phyloP scores from a whole-genome alignment of 176 grass and related monocot species.

The Musa schizocarpa region DNA sequence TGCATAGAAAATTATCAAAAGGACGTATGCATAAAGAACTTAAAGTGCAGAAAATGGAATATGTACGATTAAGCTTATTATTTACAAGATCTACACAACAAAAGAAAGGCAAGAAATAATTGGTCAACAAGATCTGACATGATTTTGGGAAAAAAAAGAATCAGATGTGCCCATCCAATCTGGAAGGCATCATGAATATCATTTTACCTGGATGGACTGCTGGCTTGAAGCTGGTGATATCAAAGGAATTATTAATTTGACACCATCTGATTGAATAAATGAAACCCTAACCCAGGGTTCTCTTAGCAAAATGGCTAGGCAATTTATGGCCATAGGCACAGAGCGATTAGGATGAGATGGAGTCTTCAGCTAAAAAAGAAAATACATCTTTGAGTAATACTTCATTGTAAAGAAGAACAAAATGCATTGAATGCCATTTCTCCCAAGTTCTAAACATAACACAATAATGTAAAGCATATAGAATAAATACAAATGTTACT shows the following conservation, averaged over 20 bases:
- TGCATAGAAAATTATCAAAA: background rate
- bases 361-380: constrained; percentile 4
- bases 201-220: constrained; percentile 82
- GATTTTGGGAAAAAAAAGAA: no score
- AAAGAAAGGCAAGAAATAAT: background rate
- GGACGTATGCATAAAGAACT: background rate
- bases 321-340: constrained; percentile 30
- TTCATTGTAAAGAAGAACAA: no score
- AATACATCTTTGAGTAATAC: background rate
- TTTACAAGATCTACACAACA: no score
- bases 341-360: constrained; percentile 9
- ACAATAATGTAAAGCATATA: no score
- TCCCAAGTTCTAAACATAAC: no score
- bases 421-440: no score
- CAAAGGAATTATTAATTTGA: constrained; percentile 82
- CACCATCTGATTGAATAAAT: constrained; percentile 88
- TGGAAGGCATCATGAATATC: background rate
- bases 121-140: background rate
- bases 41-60: background rate
- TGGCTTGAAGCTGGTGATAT: constrained; percentile 85
- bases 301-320: constrained; percentile 54
- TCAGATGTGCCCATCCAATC: background rate
- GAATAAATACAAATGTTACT: no score
- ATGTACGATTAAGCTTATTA: background rate
- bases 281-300: constrained; percentile 53